Evolutionary conservation across 2,329 filamentous ascomycete genomes (phyloP), one percentile per base, ranked within the genome.

Genomic region (Falciphora oryzae): DNA sequence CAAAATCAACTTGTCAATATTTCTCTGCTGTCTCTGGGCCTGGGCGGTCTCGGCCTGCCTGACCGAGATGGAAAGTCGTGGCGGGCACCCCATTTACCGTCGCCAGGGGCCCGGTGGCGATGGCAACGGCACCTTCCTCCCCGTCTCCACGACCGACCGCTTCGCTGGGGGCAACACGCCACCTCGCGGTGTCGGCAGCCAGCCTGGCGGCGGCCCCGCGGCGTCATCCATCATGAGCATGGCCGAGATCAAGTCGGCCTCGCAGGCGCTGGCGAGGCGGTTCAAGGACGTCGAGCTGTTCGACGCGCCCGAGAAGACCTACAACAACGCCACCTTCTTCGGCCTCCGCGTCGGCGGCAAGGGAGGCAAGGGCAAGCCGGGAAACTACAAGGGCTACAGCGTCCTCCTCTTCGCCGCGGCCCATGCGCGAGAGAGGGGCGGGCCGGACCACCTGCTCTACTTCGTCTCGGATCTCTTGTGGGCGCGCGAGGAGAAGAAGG

Each of bases 371-470:
- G 29, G 56, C 53, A 63, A 27, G 50, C 29, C 29, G 29, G 35
- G 53, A n/a, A 28, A 8, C 35, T 27, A 28, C 25, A 44, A 22
- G 56, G 62, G 56, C 25, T 59, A 82, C 69, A 77, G 79, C 53
- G 78, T 85, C 35, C 83, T 83, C 69, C 73, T 87, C 65, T 81
- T 81, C 65, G 80, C 79, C 57, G 82, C 77, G 29, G 79, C 86
- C 59, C 85, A 87, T 68, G 81, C 84, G 16, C 81, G 85, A 29
- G 85, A 87, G 73, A 80, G 85, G 14, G 84, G 84, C 31, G 81
- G 79, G 0, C 79, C 84, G 0, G 85, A 87, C 69, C 77, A 82
- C 65, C 75, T 86, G 18, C 72, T 87, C 58, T 85, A 85, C 76
- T 86, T 85, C 74, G 75, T 86, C 35, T 75, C 82, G 0, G 85